Percentiles rank a stretch among this genome's conserved stretches.
phyloP scores from a whole-genome alignment of 2,329 filamentous ascomycete species.

The Eutypa lata region DNA sequence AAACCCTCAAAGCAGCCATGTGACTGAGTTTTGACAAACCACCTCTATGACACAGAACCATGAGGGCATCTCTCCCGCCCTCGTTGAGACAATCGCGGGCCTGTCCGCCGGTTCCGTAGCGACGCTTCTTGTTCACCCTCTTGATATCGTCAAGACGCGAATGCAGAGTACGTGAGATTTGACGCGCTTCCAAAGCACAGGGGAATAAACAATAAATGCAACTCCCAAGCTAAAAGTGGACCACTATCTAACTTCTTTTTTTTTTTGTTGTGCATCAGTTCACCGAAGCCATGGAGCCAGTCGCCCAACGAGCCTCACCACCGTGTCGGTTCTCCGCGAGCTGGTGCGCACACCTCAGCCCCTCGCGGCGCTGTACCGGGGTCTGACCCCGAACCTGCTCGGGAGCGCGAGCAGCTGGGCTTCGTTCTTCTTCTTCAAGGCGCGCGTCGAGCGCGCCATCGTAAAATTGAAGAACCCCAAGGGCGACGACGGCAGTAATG shows the following conservation, averaged over 20 bases:
- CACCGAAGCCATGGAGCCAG: constrained; percentile 43
- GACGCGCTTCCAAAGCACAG: no score
- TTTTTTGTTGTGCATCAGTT: no score
- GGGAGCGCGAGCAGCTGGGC: constrained; percentile 91
- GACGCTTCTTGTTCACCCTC: constrained; percentile 83
- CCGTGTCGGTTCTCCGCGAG: constrained; percentile 50
- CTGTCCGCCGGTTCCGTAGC: constrained; percentile 84
- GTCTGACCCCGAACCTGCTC: constrained; percentile 83
- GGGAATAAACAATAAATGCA: no score
- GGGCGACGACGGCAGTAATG: constrained; percentile 9
- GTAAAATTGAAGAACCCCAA: constrained; percentile 27
- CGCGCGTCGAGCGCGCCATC: constrained; percentile 48
- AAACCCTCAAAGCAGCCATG: not conserved
- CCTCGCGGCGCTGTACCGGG: constrained; percentile 76
- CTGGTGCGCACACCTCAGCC: constrained; percentile 51
- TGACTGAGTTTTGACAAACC: constrained; percentile 2
- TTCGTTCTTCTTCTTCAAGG: constrained; percentile 82
- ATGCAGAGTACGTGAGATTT: constrained; percentile 66
- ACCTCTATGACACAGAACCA: constrained; percentile 47
- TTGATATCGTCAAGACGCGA: constrained; percentile 95
- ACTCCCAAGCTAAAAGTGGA: no score
- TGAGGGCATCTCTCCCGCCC: constrained; percentile 68
- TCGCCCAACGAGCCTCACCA: constrained; percentile 39
- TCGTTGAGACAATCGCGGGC: constrained; percentile 85
- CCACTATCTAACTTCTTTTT: no score